Evolutionary conservation across 2,329 filamentous ascomycete genomes (phyloP), one percentile per base, ranked within the genome.

Genomic region (Colletotrichum sp.): DNA sequence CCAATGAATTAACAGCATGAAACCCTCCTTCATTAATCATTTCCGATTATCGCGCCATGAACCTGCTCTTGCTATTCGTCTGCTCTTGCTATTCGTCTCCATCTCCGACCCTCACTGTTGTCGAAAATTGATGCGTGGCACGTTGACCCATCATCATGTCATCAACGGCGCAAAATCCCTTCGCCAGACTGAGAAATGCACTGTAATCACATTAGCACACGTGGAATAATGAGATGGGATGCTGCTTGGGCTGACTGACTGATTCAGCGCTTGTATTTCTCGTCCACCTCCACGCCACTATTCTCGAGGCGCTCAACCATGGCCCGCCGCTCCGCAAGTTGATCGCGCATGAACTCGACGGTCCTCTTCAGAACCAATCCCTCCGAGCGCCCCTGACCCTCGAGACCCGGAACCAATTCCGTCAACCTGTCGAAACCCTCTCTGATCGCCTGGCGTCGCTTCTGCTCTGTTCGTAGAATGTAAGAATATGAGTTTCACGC

Each of bases 311-410:
- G 85, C 31, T 87, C 84, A 67, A 94, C 86, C 70, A 94, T 82
- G 29, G 86, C 83, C 69, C 89, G 86, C 21, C 93, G 87, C 80
- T 90, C 88, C 62, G 87, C 84, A 11, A 94, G 82, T 80, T 92
- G 87, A 74, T 91, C 84, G 55, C 87, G 87, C 79, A 94, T 92
- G 75, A 88, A 93, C 16, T 93, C 91, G 34, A 93, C 90, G 0
- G 93, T 93, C 76, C 89, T 89, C 76, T 92, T 91, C 27, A 98
- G 87, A n/a, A 98, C 95, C 21, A 95, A 87, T 33, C 94, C 94
- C 82, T 98, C 95, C 76, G 94, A 97, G 59, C 95, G 91, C 2
- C 94, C 95, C 79, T 96, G 93, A 1, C 95, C 95, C 78, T 94
- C 90, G 67, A 97, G 88, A 1, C 94, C 95, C 0, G 95, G 95